These are phyloP conservation scores for Salvia sclarea DNA, from an alignment of 305 asterid species.

Conservation along the genomic window DNA sequence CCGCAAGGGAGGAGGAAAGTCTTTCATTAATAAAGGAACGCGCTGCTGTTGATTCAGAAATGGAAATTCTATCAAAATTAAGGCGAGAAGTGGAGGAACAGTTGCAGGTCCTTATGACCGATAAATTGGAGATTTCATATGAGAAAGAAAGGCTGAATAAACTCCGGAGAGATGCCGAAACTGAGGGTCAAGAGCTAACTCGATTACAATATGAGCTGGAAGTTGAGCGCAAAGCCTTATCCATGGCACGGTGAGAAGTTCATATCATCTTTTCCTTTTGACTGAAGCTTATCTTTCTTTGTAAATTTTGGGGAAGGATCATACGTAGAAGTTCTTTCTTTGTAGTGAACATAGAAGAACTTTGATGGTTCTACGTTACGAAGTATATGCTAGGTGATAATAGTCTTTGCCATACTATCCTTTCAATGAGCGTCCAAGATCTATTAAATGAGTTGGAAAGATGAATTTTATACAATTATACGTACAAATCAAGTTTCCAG, in stretches of 20 bases:
- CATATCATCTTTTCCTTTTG: constrained; percentile 28
- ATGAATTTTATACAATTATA: background rate
- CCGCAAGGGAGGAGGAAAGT: constrained; percentile 75
- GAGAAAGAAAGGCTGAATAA: constrained; percentile 84
- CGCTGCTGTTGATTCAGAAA: constrained; percentile 84
- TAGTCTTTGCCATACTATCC: background rate
- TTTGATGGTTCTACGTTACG: background rate
- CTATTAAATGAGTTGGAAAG: background rate
- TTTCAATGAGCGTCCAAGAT: background rate
- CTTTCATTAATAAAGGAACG: constrained; percentile 70
- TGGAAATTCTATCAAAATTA: constrained; percentile 76
- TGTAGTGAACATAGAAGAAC: background rate
- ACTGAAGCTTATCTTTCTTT: constrained; percentile 15
- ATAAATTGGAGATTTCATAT: constrained; percentile 73
- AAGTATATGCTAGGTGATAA: background rate
- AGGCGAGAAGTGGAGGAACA: constrained; percentile 84
- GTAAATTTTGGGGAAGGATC: background rate
- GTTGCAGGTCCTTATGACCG: constrained; percentile 65
- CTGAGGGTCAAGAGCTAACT: constrained; percentile 66
- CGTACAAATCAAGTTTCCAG: background rate
- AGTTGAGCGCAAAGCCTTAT: constrained; percentile 92
- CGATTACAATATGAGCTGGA: constrained; percentile 91
- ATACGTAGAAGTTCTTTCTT: background rate
- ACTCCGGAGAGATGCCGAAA: constrained; percentile 79
- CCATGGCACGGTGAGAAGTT: constrained; percentile 75